Evolutionary conservation across 2,329 filamentous ascomycete species (phyloP), one percentile per base, ranked within the genome.

Genomic region (Cryphonectria japonica): DNA sequence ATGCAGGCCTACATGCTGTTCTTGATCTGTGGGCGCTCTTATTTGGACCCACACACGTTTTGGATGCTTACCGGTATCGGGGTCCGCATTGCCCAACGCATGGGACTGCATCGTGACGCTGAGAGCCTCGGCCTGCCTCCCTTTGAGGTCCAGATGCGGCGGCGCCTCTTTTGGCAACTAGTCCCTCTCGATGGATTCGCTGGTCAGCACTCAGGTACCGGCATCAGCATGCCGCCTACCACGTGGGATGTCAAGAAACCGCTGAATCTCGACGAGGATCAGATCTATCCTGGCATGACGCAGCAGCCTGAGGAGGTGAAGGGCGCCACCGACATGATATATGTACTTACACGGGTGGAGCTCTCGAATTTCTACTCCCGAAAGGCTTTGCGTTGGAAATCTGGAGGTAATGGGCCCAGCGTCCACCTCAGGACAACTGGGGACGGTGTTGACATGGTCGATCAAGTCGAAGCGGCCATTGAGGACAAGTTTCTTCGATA

Each of bases 131-230:
- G 76, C 69, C 57, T 81, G 8, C 68, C 68, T 59, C 79, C 75
- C 59, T 88, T 83, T 63, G 86, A 89, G 66, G 82, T 82, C 0
- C 85, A 89, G 76, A 83, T 88, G 79, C 82, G 86, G 7, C 84
- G 87, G 54, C 81, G 87, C 60, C 78, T 72, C 29, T 73, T 85
- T 83, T 89, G 85, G 85, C 82, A 85, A 26, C 78, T 89, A 2
- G 75, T 86, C 1, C 78, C 85, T n/a, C 84, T 78, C 19, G 78
- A 79, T 29, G 75, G 73, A 1, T 63, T 71, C 16, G 74, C 78
- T 16, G 75, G 73, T 34, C 75, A 77, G 34, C 72, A 78, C 43
- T 75, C 75, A 3, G 78, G 78, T 1, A 72, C 72, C 0, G 72
- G 75, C 41, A 72, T 78, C 26, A 59, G 69, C 6, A 67, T 75